Evolutionary conservation across 441 rosid genomes (phyloP).

Genomic region (Gossypium davidsonii): DNA sequence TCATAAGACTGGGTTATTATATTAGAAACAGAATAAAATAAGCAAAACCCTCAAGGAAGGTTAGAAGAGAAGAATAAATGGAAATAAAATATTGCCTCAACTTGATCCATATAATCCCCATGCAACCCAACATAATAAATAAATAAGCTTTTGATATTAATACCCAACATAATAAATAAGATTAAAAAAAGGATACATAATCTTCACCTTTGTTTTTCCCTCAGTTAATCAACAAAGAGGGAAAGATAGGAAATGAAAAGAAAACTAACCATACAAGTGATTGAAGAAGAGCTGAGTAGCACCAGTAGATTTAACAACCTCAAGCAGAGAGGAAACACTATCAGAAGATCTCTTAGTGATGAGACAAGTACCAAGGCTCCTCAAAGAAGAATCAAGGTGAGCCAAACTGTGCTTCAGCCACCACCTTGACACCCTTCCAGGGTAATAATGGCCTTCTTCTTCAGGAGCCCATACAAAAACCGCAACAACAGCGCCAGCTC

Average conservation of each 20-base stretch:
- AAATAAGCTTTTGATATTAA: neutral
- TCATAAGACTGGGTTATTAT: neutral
- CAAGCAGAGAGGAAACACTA: conserved; percentile 73
- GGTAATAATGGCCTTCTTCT: conserved; percentile 79
- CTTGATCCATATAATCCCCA: conserved; percentile 19
- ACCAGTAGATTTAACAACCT: conserved; percentile 75
- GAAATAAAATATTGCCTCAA: conserved; percentile 5
- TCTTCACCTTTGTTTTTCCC: neutral
- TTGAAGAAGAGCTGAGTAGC: conserved; percentile 94
- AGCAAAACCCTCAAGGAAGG: neutral
- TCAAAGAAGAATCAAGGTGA: conserved; percentile 80
- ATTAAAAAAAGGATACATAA: neutral
- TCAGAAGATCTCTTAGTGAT: conserved; percentile 81
- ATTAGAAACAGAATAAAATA: neutral
- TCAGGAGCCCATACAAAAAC: conserved; percentile 90
- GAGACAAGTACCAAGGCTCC: conserved; percentile 77
- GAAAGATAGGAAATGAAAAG: neutral
- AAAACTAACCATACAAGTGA: conserved; percentile 80
- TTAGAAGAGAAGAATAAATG: neutral
- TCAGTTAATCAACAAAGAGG: neutral
- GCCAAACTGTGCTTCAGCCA: conserved; percentile 95
- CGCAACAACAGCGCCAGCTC: conserved; percentile 82
- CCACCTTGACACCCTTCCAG: conserved; percentile 98
- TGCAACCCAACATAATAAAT: conserved; percentile 9
- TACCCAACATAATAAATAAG: neutral